Conservation (phyloP, 2,329 filamentous ascomycete species). For the Macroventuria anomochaeta region DNA sequence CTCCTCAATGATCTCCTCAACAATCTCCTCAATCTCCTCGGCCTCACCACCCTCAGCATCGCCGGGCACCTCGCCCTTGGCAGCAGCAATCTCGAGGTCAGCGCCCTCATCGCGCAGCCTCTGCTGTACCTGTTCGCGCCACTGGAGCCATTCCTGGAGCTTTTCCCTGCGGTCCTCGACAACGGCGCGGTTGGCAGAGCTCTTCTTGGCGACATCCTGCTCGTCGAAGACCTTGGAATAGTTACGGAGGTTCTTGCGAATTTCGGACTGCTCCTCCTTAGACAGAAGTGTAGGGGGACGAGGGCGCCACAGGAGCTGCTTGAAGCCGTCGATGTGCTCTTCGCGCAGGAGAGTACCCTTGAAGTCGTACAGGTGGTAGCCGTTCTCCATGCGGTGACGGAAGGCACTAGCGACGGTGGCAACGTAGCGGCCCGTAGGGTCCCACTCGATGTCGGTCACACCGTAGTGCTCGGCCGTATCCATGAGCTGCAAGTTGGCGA, state of each 20-base stretch:
- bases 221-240: conserved; percentile 96
- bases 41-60: conserved; percentile 56
- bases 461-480: conserved; percentile 94
- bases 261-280: conserved; percentile 96
- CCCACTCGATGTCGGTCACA: conserved; percentile 97
- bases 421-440: conserved; percentile 92
- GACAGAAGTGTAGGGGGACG: conserved; percentile 87
- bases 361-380: conserved; percentile 98
- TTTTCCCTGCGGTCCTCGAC: conserved; percentile 83
- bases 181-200: conserved; percentile 91
- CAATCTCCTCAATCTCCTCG: conserved; percentile 73
- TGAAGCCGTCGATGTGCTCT: conserved; percentile 94
- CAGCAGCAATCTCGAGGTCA: conserved; percentile 62
- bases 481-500: conserved; percentile 94
- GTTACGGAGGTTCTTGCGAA: conserved; percentile 97
- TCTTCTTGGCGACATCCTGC: conserved; percentile 90
- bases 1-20: conserved; percentile 90
- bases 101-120: conserved; percentile 68
- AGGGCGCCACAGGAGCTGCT: conserved; percentile 95
- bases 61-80: conserved; percentile 50
- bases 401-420: conserved; percentile 92
- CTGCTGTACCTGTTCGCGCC: conserved; percentile 74
- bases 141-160: conserved; percentile 87
- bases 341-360: conserved; percentile 87
- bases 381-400: conserved; percentile 99